Conservation (phyloP, 2,329 filamentous ascomycete species). For the Alternaria viburni region DNA sequence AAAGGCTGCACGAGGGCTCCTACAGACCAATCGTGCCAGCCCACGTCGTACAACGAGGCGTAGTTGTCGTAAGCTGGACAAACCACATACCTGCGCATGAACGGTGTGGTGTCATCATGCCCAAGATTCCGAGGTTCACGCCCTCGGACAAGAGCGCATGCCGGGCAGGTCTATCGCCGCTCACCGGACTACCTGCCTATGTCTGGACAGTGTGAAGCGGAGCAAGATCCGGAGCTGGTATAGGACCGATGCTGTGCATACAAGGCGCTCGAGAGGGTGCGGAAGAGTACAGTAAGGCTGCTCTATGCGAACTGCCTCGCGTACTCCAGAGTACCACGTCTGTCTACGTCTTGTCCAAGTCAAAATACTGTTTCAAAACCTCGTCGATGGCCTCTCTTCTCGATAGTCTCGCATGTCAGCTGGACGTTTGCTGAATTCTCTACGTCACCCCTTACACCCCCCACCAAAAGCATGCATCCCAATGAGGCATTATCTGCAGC, state of each 20-base stretch:
- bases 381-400: neutral
- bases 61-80: neutral
- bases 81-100: neutral
- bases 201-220: neutral
- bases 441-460: neutral
- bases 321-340: neutral
- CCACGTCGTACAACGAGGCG: slow-evolving; percentile 7
- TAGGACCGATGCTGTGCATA: slow-evolving; percentile 6
- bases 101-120: slow-evolving; percentile 3
- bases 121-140: neutral
- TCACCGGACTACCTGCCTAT: neutral
- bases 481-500: slow-evolving; percentile 2
- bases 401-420: neutral
- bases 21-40: slow-evolving; percentile 3
- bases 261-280: neutral
- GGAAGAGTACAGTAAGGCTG: neutral
- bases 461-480: neutral
- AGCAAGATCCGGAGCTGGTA: slow-evolving; percentile 1
- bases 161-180: neutral
- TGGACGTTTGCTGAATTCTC: neutral
- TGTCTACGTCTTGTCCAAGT: neutral
- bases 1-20: neutral
- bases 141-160: slow-evolving; percentile 15
- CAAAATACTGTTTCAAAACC: neutral
- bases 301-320: slow-evolving; percentile 8